Conservation (phyloP, 2,329 filamentous ascomycete species). For the Escovopsis sp. region DNA sequence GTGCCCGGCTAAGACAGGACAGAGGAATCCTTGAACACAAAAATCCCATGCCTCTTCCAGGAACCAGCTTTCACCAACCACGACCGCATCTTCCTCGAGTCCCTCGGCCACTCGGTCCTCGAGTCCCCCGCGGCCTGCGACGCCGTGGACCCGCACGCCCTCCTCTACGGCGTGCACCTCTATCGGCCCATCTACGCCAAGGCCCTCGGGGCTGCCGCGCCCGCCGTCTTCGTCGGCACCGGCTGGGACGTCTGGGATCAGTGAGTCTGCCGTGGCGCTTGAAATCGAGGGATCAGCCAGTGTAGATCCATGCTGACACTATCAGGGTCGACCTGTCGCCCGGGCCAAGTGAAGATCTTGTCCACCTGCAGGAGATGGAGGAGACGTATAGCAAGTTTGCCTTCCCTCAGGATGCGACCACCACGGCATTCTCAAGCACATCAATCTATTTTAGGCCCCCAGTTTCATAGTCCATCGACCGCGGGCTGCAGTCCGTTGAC, state of each 20-base stretch:
- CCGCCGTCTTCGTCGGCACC: slow-evolving; percentile 45
- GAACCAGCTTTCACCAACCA: slow-evolving; percentile 36
- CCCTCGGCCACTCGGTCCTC: slow-evolving; percentile 38
- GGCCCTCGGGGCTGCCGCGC: slow-evolving; percentile 30
- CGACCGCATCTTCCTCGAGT: slow-evolving; percentile 37
- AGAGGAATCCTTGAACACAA: background rate
- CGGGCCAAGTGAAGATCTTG: slow-evolving; percentile 1
- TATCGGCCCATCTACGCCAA: slow-evolving; percentile 38
- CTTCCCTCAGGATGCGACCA: slow-evolving; percentile 7
- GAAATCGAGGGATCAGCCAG: too few relatives aligned
- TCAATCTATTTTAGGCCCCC: slow-evolving; percentile 9
- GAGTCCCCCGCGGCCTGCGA: slow-evolving; percentile 38
- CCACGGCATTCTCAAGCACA: slow-evolving; percentile 10
- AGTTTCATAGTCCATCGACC: background rate
- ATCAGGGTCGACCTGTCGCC: slow-evolving; percentile 1
- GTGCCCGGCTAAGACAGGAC: background rate
- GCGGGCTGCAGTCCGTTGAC: too few relatives aligned
- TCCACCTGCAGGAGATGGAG: slow-evolving; percentile 7
- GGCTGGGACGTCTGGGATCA: slow-evolving; percentile 35
- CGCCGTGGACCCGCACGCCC: slow-evolving; percentile 29
- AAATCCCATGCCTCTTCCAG: slow-evolving; percentile 35
- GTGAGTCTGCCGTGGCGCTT: slow-evolving; percentile 24
- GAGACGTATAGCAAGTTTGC: slow-evolving; percentile 4
- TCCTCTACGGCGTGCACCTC: slow-evolving; percentile 50
- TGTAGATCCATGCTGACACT: too few relatives aligned